Percentiles rank a stretch among this genome's conserved stretches.
Conservation (phyloP, 169 alveolate species). For the Plasmodium fragile region DNA sequence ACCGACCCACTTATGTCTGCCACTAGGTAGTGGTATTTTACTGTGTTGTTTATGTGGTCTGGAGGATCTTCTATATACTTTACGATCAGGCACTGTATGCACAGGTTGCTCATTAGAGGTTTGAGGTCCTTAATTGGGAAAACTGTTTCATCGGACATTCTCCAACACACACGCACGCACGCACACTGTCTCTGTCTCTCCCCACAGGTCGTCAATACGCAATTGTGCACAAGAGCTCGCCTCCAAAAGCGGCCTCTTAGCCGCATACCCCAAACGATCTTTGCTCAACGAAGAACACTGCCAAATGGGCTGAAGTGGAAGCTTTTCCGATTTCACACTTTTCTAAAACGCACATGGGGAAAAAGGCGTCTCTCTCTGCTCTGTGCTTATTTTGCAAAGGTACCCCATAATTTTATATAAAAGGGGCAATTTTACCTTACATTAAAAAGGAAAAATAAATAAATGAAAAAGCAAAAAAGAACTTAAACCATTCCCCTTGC, state of each 20-base stretch:
- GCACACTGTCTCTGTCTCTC: no score
- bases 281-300: background rate
- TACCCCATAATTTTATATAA: background rate
- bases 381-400: background rate
- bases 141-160: conserved; percentile 37
- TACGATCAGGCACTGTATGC: conserved; percentile 81
- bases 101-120: conserved; percentile 79
- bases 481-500: background rate
- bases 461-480: background rate
- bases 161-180: background rate
- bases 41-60: conserved; percentile 80
- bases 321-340: background rate
- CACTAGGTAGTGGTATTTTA: conserved; percentile 80
- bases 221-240: background rate
- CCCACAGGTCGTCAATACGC: background rate
- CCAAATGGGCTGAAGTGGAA: background rate
- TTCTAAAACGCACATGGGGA: background rate
- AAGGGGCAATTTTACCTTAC: background rate
- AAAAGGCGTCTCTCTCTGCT: background rate
- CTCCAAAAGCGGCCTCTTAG: background rate
- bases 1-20: conserved; percentile 83
- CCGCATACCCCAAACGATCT: background rate
- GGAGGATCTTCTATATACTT: conserved; percentile 86
- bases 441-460: background rate
- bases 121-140: conserved; percentile 74